Conservation (phyloP, 768 basidiomycete species). For the Pleurotus tuber-regium region DNA sequence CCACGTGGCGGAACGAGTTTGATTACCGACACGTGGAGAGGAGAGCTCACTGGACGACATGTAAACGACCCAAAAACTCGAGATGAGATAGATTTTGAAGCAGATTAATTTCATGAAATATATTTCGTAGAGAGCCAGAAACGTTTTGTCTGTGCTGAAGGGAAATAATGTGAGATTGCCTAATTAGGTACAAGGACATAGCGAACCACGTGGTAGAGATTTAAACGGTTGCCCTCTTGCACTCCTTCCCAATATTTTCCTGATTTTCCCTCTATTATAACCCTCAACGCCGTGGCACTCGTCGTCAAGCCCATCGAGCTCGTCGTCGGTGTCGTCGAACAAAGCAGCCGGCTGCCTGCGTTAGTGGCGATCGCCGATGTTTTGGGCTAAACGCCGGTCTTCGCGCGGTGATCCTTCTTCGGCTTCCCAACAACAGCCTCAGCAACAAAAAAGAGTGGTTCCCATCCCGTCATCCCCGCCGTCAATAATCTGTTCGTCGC, state of each 20-base stretch:
- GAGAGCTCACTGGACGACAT: no score
- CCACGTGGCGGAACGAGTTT: not conserved
- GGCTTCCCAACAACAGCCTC: constrained; percentile 10
- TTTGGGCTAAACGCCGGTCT: constrained; percentile 19
- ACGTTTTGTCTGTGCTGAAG: no score
- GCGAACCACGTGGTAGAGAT: not conserved
- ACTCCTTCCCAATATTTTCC: not conserved
- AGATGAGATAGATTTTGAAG: no score
- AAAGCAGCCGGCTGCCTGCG: not conserved
- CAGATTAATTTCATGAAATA: no score
- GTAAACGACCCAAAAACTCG: no score
- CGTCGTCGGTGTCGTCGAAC: constrained; percentile 3
- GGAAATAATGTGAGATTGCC: not conserved
- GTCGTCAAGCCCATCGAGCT: constrained; percentile 2
- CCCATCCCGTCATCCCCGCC: constrained; percentile 11
- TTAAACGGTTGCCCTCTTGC: not conserved
- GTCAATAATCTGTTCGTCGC: not conserved
- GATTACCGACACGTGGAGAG: no score
- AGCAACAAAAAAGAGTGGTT: constrained; percentile 14
- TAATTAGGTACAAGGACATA: constrained; percentile 6
- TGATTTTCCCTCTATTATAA: not conserved
- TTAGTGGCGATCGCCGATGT: constrained; percentile 18
- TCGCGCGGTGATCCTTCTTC: constrained; percentile 16
- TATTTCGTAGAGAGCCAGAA: no score
- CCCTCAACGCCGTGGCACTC: constrained; percentile 11